These are phyloP conservation scores for Fusarium kyushuense DNA, from an alignment of 2,329 filamentous ascomycete species.

Conservation along the genomic window DNA sequence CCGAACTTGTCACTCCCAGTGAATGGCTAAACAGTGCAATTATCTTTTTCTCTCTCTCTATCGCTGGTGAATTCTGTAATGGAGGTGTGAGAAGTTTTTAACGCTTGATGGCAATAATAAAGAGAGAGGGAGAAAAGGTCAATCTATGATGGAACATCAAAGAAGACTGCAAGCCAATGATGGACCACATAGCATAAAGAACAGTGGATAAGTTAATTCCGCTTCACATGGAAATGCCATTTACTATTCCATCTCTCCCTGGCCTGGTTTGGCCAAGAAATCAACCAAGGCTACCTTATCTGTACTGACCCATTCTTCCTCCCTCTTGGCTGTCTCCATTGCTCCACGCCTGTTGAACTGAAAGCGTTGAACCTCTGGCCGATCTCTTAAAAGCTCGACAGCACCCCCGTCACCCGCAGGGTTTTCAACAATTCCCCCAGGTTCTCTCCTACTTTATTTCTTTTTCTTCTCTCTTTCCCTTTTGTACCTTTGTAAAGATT, in stretches of 20 bases:
- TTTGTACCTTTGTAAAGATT: constrained; percentile 4
- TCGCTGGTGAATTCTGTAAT: constrained; percentile 1
- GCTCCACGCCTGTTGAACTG: constrained; percentile 3
- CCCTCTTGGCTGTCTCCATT: constrained; percentile 33
- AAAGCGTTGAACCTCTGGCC: constrained; percentile 20
- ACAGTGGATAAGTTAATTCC: constrained; percentile 22
- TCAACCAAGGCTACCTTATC: constrained; percentile 43
- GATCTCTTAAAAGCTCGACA: constrained; percentile 46
- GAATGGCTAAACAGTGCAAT: neutral
- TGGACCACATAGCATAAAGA: neutral
- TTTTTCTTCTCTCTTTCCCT: constrained; percentile 4
- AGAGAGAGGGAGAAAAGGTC: neutral
- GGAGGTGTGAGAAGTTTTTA: constrained; percentile 12
- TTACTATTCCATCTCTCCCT: constrained; percentile 19
- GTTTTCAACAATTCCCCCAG: constrained; percentile 35
- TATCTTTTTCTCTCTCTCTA: neutral
- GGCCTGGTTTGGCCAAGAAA: constrained; percentile 17
- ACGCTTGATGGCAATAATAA: constrained; percentile 2
- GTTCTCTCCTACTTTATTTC: constrained; percentile 23
- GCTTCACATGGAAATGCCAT: constrained; percentile 21
- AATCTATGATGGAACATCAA: constrained; percentile 5
- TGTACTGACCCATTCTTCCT: constrained; percentile 45
- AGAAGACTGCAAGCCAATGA: neutral
- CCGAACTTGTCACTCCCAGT: constrained; percentile 19
- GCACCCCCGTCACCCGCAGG: constrained; percentile 37